Evolutionary conservation across 2,329 filamentous ascomycete species (phyloP), one percentile per base, ranked within the genome.

Genomic region (Byssothecium circinans): DNA sequence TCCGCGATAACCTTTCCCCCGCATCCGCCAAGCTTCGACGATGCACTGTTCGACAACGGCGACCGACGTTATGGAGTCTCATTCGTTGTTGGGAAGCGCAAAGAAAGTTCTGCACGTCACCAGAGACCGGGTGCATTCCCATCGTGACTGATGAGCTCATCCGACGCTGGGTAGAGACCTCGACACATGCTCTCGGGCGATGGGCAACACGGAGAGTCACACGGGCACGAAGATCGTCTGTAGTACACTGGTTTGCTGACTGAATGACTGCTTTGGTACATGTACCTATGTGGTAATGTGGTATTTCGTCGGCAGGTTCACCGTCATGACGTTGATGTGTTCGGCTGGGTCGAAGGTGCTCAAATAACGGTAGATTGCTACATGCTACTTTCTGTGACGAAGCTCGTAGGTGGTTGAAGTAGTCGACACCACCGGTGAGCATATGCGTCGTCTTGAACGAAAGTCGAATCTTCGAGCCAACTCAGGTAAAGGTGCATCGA

Each of bases 21-120:
- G 52, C 54, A 59, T 50, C 46, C 43, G 50, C 52, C 50, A 49
- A 56, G 53, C 49, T 49, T 39, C 50, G 14, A 10, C 25, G 29
- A 41, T 45, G 23, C 19, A 22, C 20, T 34, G 34, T 38, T 23
- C 12, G 20, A 44, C 18, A 19, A n/a, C 19, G 8, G 23, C 14
- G n/a, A 8, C 32, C 23, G 43, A 6, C 32, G 5, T 18, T 14
- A 18, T 20, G 36, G 35, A 18, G 12, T 12, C 27, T 37, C 15
- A 45, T 34, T 41, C 33, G 47, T 45, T 43, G 37, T 41, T 32
- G 23, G 10, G 7, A 32, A n/a, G 14, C 14, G 14, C 12, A 20
- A 17, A 17, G 32, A 14, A 25, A 12, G 12, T 18, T 23, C 36
- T 8, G 40, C 49, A 49, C 52, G 49, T 53, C 49, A 57, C 46